A percentile compares a stretch with the other conserved stretches of the same genome.
phyloP scores from a whole-genome alignment of 208 protist genomes.

The Leishmania guyanensis region DNA sequence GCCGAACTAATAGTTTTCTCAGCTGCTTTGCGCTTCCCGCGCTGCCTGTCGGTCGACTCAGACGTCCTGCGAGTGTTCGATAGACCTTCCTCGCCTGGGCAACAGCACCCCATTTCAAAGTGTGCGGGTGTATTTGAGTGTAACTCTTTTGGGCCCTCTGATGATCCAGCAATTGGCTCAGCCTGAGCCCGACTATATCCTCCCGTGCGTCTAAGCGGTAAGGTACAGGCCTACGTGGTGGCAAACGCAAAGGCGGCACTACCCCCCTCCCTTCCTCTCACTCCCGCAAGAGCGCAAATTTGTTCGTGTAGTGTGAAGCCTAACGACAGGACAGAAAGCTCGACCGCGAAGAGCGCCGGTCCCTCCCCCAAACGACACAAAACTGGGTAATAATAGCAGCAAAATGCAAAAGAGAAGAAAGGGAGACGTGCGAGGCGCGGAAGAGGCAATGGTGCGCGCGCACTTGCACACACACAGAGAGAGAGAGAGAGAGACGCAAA shows the following conservation, averaged over 20 bases:
- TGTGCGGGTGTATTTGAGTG: not conserved
- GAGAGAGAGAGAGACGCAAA: not conserved
- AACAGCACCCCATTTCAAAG: slow-evolving; percentile 20
- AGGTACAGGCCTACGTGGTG: not conserved
- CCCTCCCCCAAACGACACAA: no score
- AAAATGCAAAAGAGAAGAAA: not conserved
- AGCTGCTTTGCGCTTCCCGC: not conserved
- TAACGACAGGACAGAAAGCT: no score
- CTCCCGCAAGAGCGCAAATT: not conserved
- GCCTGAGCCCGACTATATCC: not conserved
- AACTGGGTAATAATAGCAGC: no score
- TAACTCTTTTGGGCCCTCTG: not conserved
- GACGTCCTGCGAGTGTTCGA: not conserved
- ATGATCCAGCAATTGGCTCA: not conserved
- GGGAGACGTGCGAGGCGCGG: not conserved
- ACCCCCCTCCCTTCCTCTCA: not conserved
- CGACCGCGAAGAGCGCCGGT: no score
- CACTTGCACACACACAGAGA: not conserved
- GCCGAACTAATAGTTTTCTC: not conserved
- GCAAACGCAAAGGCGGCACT: not conserved
- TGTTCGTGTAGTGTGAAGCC: not conserved
- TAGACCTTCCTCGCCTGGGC: not conserved
- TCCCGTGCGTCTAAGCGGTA: not conserved
- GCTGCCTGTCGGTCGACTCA: not conserved
- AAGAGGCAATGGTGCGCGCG: not conserved